These are phyloP conservation scores for Geotrichum bryndzae DNA, from an alignment of 1,139 yeast species.

Conservation along the genomic window DNA sequence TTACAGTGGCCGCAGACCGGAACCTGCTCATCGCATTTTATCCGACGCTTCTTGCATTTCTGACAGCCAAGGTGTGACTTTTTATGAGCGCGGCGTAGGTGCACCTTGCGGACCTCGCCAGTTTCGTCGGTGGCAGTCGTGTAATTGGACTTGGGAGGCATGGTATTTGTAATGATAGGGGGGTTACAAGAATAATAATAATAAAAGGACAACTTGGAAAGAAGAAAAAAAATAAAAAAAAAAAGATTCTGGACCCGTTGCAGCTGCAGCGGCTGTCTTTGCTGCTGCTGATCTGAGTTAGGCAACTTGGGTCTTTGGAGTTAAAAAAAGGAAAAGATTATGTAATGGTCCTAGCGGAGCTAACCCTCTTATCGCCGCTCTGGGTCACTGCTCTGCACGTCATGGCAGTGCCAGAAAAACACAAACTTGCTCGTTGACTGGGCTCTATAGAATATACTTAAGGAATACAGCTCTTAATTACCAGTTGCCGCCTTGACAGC, in stretches of 20 bases:
- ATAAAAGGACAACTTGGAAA: background rate
- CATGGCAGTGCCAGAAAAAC: too few species aligned
- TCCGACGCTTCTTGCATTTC: conserved; percentile 59
- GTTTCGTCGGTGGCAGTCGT: background rate
- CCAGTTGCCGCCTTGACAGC: conserved; percentile 43
- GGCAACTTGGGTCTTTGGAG: background rate
- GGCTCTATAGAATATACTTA: too few species aligned
- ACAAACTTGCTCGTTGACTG: too few species aligned
- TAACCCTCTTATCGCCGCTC: too few species aligned
- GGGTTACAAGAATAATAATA: background rate
- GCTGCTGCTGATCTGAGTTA: background rate
- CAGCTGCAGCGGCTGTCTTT: background rate
- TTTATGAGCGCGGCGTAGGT: conserved; percentile 54
- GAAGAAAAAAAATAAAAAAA: background rate
- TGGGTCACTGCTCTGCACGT: too few species aligned
- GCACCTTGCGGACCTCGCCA: conserved; percentile 17
- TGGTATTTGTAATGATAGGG: background rate
- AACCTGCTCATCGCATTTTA: conserved; percentile 61
- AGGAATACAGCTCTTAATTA: background rate
- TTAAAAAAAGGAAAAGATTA: background rate
- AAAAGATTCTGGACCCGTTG: background rate
- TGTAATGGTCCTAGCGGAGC: background rate
- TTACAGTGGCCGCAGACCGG: conserved; percentile 58
- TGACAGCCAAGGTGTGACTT: conserved; percentile 54
- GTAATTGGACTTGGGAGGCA: background rate